These are phyloP conservation scores for Aspergillus hiratsukae DNA, from an alignment of 2,329 filamentous ascomycete species.

Conservation along the genomic window DNA sequence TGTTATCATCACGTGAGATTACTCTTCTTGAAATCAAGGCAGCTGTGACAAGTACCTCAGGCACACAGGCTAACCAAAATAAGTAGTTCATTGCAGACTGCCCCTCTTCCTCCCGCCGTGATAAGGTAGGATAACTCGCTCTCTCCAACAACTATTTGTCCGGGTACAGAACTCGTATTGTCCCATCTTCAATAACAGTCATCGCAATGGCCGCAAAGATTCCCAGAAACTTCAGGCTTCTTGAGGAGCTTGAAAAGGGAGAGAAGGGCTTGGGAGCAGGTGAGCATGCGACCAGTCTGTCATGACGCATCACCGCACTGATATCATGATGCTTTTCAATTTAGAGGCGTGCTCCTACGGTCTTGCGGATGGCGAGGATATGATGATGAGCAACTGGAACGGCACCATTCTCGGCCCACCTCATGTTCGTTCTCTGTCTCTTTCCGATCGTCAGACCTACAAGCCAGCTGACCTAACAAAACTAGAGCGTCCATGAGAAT, in stretches of 20 bases:
- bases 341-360: slow-evolving; percentile 95
- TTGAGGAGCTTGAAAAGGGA: slow-evolving; percentile 98
- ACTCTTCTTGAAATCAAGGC: background rate
- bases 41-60: background rate
- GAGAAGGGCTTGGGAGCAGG: slow-evolving; percentile 95
- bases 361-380: slow-evolving; percentile 86
- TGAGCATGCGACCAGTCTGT: slow-evolving; percentile 17
- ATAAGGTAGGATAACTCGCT: slow-evolving; percentile 8
- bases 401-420: slow-evolving; percentile 95
- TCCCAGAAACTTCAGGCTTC: slow-evolving; percentile 89
- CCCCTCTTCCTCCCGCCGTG: slow-evolving; percentile 15
- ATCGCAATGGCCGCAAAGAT: slow-evolving; percentile 65
- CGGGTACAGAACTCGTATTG: background rate
- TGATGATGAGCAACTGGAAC: slow-evolving; percentile 98
- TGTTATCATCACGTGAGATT: slow-evolving; percentile 6
- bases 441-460: background rate
- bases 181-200: background rate
- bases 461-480: background rate
- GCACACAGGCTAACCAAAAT: background rate
- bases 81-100: slow-evolving; percentile 1
- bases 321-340: slow-evolving; percentile 17
- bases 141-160: slow-evolving; percentile 4
- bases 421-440: slow-evolving; percentile 61
- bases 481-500: slow-evolving; percentile 90
- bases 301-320: slow-evolving; percentile 14